phyloP scores from a whole-genome alignment of 2,329 filamentous ascomycete species.

The Fusarium papillatum region DNA sequence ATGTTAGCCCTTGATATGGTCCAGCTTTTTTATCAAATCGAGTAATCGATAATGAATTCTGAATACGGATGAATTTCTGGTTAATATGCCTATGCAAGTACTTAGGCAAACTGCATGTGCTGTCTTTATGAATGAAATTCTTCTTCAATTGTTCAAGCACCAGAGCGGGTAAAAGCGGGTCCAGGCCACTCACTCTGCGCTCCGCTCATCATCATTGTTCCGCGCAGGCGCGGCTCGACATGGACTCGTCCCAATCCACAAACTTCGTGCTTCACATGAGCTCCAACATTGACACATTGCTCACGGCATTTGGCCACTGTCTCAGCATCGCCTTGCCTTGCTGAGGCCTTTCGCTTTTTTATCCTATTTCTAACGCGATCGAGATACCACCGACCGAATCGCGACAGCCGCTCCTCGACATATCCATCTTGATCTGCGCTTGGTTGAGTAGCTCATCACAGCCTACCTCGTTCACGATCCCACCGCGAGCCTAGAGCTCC shows the following conservation, averaged over 20 bases:
- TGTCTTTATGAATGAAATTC: not conserved
- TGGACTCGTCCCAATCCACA: not conserved
- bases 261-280: constrained; percentile 2
- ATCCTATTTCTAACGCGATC: not conserved
- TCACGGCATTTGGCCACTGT: not conserved
- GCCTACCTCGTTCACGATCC: not conserved
- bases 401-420: not conserved
- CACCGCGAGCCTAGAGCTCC: not conserved
- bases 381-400: not conserved
- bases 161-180: constrained; percentile 26
- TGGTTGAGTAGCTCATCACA: constrained; percentile 19
- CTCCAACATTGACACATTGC: not conserved
- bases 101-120: not conserved
- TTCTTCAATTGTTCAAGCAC: not conserved
- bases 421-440: not conserved
- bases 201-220: constrained; percentile 6
- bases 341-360: not conserved
- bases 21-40: not conserved
- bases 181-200: not conserved
- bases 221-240: constrained; percentile 9
- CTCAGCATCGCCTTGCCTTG: not conserved
- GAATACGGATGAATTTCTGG: not conserved
- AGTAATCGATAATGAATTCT: not conserved
- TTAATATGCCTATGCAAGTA: not conserved
- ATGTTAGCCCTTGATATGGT: not conserved